Conservation (phyloP, 495 filamentous ascomycete genomes). For the Niebla homalea region DNA sequence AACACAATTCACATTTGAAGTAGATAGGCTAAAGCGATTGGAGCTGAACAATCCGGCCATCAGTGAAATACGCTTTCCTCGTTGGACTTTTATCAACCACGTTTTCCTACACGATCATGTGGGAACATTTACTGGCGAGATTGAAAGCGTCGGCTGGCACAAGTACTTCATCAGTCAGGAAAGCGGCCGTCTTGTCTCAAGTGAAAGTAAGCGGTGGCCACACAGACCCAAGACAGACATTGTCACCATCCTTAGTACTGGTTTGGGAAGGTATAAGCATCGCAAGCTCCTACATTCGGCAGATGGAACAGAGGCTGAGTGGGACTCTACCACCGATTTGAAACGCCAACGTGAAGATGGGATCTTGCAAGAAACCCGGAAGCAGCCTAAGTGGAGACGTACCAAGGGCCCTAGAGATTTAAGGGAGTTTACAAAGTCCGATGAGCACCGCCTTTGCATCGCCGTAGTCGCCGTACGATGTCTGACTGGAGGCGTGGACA, state of each 20-base stretch:
- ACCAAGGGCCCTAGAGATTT: constrained; percentile 2
- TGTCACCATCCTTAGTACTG: no score
- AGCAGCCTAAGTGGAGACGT: constrained; percentile 4
- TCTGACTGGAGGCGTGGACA: constrained; percentile 59
- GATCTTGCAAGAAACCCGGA: no score
- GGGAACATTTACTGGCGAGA: neutral
- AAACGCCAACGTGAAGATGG: no score
- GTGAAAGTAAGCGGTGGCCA: no score
- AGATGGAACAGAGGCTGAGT: no score
- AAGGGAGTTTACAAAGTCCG: constrained; percentile 1
- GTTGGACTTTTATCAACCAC: constrained; percentile 13
- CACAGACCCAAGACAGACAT: no score
- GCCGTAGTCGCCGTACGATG: constrained; percentile 63
- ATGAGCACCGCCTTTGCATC: constrained; percentile 37
- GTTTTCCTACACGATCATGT: constrained; percentile 11
- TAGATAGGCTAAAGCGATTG: constrained; percentile 2
- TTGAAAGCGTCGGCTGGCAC: neutral
- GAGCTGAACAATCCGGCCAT: constrained; percentile 8
- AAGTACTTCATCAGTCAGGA: neutral
- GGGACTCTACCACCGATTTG: no score
- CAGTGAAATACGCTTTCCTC: neutral
- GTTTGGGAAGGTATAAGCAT: no score
- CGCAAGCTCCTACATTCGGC: no score
- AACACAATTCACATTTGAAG: constrained; percentile 4
- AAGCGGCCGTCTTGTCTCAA: neutral